Evolutionary conservation across 306 rosid species (phyloP), one percentile per base, ranked within the genome.

Genomic region (Ormosia semicastrata): DNA sequence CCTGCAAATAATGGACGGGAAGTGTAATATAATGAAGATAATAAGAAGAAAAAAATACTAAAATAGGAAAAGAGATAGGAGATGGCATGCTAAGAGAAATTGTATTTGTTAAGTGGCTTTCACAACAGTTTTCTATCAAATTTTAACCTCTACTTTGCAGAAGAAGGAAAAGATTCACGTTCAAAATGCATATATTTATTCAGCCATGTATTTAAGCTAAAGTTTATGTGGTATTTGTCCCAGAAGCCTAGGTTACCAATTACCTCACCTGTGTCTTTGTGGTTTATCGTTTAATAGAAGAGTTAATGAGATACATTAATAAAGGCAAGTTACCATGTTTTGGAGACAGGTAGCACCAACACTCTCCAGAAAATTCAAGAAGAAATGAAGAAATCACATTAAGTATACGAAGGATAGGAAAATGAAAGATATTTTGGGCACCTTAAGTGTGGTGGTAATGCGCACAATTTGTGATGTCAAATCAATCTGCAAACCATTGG

Each of bases 391-490:
- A 80, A 34, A 66, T 12, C 9, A 49, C 1, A 7, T n/a, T 0
- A 37, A 83, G 3, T 6, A 12, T 18, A 62, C 29, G 57, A 49
- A 71, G 53, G 7, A 68, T 11, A 54, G 33, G 33, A 53, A 50
- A 14, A 56, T 3, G 60, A 70, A 66, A 3, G 49, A 50, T 7
- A 37, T 4, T 37, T 14, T 56, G 63, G 46, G 83, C 47, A 95
- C 99, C 99, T 92, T 96, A 0, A 96, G 81, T n/a, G 97, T 62
- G 70, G 98, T 85, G 65, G 89, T 68, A 87, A 87, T 59, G 84
- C 98, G 98, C 69, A 84, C 97, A 83, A 89, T 88, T 83, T 96
- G 99, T 3, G 99, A 92, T 9, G 94, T 88, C 87, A 93, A 86
- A 82, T 96, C 99, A 81, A 93, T 88, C 99, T 96, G 97, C 90